These are phyloP conservation scores for Auxenochlorella protothecoides DNA, from an alignment of 139 green algal species.

Conservation along the genomic window DNA sequence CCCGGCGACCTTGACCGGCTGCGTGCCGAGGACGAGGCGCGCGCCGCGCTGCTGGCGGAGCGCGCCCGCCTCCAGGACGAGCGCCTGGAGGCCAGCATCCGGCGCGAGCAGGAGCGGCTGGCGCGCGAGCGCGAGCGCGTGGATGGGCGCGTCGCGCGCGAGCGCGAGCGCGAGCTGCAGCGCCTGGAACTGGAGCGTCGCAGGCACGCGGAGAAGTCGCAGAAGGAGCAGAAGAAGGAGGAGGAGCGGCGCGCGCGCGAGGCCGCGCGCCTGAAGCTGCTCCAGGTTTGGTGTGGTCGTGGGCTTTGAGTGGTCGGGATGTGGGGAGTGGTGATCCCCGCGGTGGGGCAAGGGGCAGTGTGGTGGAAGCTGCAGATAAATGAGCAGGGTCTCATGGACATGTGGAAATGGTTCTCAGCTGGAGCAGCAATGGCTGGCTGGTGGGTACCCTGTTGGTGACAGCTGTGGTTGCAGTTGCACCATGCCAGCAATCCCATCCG, in stretches of 20 bases:
- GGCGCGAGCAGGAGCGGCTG: slow-evolving; percentile 21
- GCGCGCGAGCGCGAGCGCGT: slow-evolving; percentile 19
- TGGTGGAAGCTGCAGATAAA: not conserved
- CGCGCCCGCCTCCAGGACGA: slow-evolving; percentile 14
- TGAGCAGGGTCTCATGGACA: too few relatives aligned
- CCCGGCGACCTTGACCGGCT: not conserved
- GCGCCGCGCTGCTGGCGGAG: slow-evolving; percentile 14
- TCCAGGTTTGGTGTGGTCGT: slow-evolving; percentile 1
- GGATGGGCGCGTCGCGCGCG: slow-evolving; percentile 14
- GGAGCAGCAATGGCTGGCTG: too few relatives aligned
- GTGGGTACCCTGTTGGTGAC: too few relatives aligned
- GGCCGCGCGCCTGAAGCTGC: slow-evolving; percentile 11
- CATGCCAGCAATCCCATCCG: not conserved
- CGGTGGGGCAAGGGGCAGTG: slow-evolving; percentile 2
- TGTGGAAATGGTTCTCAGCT: too few relatives aligned
- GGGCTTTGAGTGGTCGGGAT: too few relatives aligned
- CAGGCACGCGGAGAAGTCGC: slow-evolving; percentile 23
- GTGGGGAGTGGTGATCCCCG: too few relatives aligned
- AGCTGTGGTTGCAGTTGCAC: too few relatives aligned
- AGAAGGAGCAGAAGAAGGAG: slow-evolving; percentile 5
- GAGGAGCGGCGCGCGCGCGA: slow-evolving; percentile 7
- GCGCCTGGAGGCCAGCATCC: slow-evolving; percentile 12
- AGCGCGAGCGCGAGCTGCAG: slow-evolving; percentile 32
- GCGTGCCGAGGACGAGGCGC: not conserved
- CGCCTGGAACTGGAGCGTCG: slow-evolving; percentile 29